Base-by-base conservation (phyloP, 371 early-diverging fungal species). In the Zychaea mexicana region DNA sequence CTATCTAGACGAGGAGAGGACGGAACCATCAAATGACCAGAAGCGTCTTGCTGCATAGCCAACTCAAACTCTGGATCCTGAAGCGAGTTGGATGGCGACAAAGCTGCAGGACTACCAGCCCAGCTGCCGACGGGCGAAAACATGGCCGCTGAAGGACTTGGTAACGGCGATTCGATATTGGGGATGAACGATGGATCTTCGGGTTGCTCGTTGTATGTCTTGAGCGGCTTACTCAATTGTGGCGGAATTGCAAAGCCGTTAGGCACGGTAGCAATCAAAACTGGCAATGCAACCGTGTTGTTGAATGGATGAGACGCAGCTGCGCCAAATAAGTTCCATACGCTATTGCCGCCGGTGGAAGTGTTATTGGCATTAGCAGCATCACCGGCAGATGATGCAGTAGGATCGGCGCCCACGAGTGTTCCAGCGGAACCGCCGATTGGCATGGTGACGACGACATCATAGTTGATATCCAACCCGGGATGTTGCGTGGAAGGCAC, bases 21-120 rank as follows among this genome's bases (percentile, higher is more conserved):
- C 10, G 79, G 79, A 7, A 79, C 77, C 74, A 79, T 74, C 12
- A 79, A 52, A 55, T 74, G 70, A 8, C 77, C 77, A 2, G 67
- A 47, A 2, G 66, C 68, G 52, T 76, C 77, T 56, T 74, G 69
- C 21, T 49, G 54, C 22, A 27, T 52, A 30, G 47, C 63, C n/a
- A 57, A 22, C 19, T 31, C 56, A 31, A 65, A 55, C 28, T 61
- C 69, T 58, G 59, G 57, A 22, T 58, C 49, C 26, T 28, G 24
- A 17, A 32, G 17, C 47, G 53, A 68, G 31, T 45, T 47, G 38
- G 62, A 33, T 27, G 54, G 62, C n/a, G 62, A 61, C 15, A 42
- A 39, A 27, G 47, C 47, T 17, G 62, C 53, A 32, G 78, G 78
- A 28, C 73, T 75, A 13, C 73, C 73, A 26, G 75, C 67, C 61